Evolutionary conservation across 2,329 filamentous ascomycete genomes (phyloP).

Genomic region (Pyricularia grisea): DNA sequence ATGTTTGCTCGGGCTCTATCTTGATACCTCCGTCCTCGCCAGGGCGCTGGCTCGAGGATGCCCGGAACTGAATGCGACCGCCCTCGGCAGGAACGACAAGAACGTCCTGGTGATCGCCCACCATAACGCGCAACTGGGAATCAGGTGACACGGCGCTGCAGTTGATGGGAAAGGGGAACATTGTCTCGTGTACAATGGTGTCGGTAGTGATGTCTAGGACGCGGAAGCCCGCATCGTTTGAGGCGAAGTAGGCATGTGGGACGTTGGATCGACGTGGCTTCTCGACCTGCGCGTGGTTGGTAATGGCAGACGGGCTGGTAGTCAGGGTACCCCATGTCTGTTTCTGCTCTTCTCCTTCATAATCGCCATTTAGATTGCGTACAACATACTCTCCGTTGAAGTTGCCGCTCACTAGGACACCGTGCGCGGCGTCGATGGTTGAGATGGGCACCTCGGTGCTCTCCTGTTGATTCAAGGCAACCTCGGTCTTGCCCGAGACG

Average conservation of each 20-base stretch:
- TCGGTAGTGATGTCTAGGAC: conserved; percentile 50
- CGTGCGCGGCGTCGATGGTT: conserved; percentile 40
- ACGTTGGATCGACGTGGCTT: conserved; percentile 38
- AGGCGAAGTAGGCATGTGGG: conserved; percentile 50
- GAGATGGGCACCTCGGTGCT: conserved; percentile 33
- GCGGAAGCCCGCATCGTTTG: conserved; percentile 52
- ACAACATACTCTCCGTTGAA: conserved; percentile 48
- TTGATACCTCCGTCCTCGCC: not conserved
- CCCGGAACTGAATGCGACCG: conserved; percentile 17
- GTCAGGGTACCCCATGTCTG: conserved; percentile 38
- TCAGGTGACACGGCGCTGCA: conserved; percentile 66
- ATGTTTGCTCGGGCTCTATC: conserved; percentile 34
- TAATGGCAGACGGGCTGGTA: conserved; percentile 43
- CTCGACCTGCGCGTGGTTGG: conserved; percentile 55
- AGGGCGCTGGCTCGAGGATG: conserved; percentile 16
- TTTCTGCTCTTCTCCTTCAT: conserved; percentile 16
- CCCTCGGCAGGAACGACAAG: conserved; percentile 62
- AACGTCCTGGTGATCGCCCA: conserved; percentile 58
- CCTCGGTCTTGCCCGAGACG: conserved; percentile 32
- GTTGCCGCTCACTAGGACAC: conserved; percentile 48
- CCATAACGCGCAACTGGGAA: conserved; percentile 59
- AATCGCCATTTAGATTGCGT: conserved; percentile 30
- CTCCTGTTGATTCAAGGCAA: conserved; percentile 26
- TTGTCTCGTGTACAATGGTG: conserved; percentile 41
- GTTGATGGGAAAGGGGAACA: conserved; percentile 57